phyloP scores from a whole-genome alignment of 768 basidiomycete species.

The Rhizopogon sp. region DNA sequence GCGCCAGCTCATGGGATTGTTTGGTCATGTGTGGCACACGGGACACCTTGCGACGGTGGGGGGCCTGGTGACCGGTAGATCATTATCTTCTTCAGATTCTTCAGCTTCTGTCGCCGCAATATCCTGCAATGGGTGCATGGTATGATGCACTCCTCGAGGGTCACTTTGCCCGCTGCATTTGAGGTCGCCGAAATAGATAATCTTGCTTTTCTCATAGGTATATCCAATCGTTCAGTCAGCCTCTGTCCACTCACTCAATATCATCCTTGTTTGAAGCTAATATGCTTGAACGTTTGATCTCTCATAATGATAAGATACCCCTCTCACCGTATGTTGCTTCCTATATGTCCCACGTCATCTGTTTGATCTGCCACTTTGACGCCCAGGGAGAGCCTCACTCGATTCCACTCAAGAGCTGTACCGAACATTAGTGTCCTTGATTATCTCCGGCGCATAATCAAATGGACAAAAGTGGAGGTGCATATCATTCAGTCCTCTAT shows the following conservation, averaged over 20 bases:
- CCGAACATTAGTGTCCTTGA: constrained; percentile 87
- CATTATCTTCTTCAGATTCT: background rate
- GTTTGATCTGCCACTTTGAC: constrained; percentile 11
- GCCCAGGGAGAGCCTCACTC: constrained; percentile 79
- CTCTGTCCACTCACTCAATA: constrained; percentile 8
- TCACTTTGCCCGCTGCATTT: constrained; percentile 79
- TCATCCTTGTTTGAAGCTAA: constrained; percentile 54
- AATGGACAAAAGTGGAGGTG: constrained; percentile 95
- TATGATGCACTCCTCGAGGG: constrained; percentile 80
- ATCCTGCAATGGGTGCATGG: constrained; percentile 66
- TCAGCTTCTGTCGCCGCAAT: too few relatives aligned
- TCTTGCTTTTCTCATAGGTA: constrained; percentile 88
- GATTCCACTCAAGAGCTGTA: constrained; percentile 92
- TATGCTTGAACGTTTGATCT: constrained; percentile 93
- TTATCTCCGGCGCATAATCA: constrained; percentile 90
- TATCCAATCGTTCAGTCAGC: constrained; percentile 18
- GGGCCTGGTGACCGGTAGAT: background rate
- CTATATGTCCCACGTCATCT: constrained; percentile 8
- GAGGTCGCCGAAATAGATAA: constrained; percentile 79
- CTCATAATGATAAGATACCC: constrained; percentile 94
- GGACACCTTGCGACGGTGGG: too few relatives aligned
- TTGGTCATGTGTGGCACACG: constrained; percentile 32
- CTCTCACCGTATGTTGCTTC: constrained; percentile 64
- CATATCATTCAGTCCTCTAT: constrained; percentile 15
- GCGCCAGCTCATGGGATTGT: constrained; percentile 12